These are phyloP conservation scores for Warburgia ugandensis DNA, from an alignment of 164 flowering plant species.

Conservation along the genomic window DNA sequence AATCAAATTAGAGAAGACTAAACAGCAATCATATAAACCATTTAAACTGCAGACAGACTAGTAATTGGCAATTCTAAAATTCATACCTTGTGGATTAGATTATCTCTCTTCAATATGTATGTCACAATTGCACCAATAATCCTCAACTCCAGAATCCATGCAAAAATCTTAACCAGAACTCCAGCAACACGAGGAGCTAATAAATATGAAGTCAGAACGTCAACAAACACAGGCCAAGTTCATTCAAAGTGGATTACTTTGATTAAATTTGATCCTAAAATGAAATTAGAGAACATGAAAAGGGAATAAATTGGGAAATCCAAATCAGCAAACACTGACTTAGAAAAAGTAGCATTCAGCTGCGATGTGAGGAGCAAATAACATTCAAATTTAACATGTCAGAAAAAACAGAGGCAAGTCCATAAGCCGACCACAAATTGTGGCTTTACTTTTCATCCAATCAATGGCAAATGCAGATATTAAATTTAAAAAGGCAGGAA, in stretches of 20 bases:
- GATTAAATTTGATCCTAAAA: neutral
- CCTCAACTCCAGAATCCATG: conserved; percentile 62
- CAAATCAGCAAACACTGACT: neutral
- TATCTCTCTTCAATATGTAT: conserved; percentile 52
- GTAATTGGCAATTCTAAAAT: too few species aligned
- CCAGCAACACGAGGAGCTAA: conserved; percentile 92
- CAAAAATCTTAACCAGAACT: conserved; percentile 50
- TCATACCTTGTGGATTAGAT: conserved; percentile 85
- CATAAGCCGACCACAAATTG: too few species aligned
- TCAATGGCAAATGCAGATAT: too few species aligned
- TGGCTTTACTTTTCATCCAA: too few species aligned
- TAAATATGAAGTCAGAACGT: neutral
- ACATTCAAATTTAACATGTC: too few species aligned
- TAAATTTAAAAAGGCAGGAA: too few species aligned
- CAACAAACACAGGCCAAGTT: neutral
- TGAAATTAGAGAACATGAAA: neutral
- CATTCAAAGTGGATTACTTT: neutral
- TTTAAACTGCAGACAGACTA: too few species aligned
- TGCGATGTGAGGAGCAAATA: too few species aligned
- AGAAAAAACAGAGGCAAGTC: too few species aligned
- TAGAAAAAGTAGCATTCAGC: too few species aligned
- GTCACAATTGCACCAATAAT: conserved; percentile 44
- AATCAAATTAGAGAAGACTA: too few species aligned
- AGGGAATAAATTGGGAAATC: neutral
- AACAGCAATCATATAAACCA: too few species aligned